Evolutionary conservation across 805 yeast species (phyloP).

Genomic region (Debaryomyces prosopidis): DNA sequence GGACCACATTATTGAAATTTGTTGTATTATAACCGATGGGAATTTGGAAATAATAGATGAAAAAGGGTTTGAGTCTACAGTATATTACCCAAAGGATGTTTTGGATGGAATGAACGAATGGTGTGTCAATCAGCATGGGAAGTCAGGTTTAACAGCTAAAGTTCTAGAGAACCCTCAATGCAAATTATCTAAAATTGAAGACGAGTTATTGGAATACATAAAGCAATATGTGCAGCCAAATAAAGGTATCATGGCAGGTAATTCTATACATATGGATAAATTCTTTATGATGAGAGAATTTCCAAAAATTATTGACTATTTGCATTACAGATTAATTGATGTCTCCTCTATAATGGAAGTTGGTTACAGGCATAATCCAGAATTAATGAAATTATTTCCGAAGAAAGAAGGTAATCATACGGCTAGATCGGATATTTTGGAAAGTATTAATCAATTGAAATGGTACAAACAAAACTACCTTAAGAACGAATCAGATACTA

Average conservation of each 20-base stretch:
- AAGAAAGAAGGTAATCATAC: constrained; percentile 75
- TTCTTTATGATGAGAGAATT: constrained; percentile 81
- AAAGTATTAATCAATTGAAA: constrained; percentile 78
- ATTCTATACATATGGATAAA: constrained; percentile 88
- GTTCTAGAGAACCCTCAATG: constrained; percentile 56
- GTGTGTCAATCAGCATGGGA: constrained; percentile 83
- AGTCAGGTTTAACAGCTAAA: constrained; percentile 71
- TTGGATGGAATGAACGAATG: constrained; percentile 82
- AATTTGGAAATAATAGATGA: constrained; percentile 68
- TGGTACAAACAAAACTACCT: constrained; percentile 76
- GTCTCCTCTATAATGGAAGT: constrained; percentile 87
- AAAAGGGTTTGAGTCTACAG: constrained; percentile 76
- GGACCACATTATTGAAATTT: constrained; percentile 87
- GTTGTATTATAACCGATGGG: constrained; percentile 88
- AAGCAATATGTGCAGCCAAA: constrained; percentile 50
- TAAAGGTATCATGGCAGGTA: constrained; percentile 82
- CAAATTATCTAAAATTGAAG: constrained; percentile 61
- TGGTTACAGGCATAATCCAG: constrained; percentile 74
- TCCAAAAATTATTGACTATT: constrained; percentile 65
- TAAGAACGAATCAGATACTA: constrained; percentile 20
- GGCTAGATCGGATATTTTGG: constrained; percentile 84
- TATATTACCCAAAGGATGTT: constrained; percentile 61
- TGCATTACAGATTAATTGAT: constrained; percentile 80
- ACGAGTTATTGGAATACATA: constrained; percentile 64
- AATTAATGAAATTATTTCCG: constrained; percentile 56